Conservation (phyloP, 2,329 filamentous ascomycete species). For the Ophiostoma piceae region DNA sequence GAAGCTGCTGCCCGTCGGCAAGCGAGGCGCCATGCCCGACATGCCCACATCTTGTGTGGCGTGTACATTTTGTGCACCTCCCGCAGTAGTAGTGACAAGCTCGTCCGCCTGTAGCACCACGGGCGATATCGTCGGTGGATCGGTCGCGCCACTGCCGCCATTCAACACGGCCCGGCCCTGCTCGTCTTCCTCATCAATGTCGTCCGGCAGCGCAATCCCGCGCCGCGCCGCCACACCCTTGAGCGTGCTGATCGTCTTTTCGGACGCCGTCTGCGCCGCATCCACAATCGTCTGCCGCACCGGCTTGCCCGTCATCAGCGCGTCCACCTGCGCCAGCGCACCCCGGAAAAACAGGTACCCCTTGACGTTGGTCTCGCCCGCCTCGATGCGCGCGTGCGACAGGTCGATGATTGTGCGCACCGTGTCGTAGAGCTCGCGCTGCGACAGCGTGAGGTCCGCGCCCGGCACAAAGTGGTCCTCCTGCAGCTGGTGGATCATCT, state of each 20-base stretch:
- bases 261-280: conserved; percentile 6
- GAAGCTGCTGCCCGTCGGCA: neutral
- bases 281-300: conserved; percentile 21
- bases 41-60: neutral
- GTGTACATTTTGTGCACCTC: neutral
- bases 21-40: neutral
- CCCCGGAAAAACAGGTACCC: conserved; percentile 25
- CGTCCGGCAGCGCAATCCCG: conserved; percentile 18
- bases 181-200: neutral
- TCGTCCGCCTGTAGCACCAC: neutral
- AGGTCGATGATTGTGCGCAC: conserved; percentile 15
- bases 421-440: conserved; percentile 27
- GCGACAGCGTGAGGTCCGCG: conserved; percentile 24
- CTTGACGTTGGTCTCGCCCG: conserved; percentile 29
- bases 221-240: conserved; percentile 11
- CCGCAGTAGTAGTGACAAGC: neutral
- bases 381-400: conserved; percentile 24
- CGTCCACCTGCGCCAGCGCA: conserved; percentile 26
- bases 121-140: neutral
- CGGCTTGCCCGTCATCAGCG: conserved; percentile 21
- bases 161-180: neutral
- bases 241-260: conserved; percentile 14
- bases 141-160: neutral
- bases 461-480: conserved; percentile 24
- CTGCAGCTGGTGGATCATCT: conserved; percentile 27